phyloP scores from a whole-genome alignment of 192 early-diverging fungal species.

The Linnemannia hyalina region DNA sequence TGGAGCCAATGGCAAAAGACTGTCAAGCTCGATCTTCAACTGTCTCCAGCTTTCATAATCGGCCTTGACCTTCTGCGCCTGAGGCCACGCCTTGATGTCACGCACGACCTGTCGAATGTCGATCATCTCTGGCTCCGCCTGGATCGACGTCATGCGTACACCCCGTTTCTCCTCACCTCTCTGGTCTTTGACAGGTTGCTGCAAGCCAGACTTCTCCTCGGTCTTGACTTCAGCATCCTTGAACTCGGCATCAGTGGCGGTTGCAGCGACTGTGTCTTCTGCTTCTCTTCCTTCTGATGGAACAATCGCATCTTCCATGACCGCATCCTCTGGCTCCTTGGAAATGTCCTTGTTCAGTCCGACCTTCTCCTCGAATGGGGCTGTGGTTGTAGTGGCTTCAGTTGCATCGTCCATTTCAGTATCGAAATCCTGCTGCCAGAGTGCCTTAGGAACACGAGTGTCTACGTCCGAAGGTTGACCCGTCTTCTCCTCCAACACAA shows the following conservation, averaged over 20 bases:
- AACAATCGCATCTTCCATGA: neutral
- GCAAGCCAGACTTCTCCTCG: conserved; percentile 3
- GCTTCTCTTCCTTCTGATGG: neutral
- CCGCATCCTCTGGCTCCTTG: neutral
- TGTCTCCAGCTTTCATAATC: conserved; percentile 40
- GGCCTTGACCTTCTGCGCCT: conserved; percentile 8
- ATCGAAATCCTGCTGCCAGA: conserved; percentile 40
- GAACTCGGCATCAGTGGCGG: neutral
- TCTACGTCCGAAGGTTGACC: conserved; percentile 22
- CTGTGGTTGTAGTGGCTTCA: neutral
- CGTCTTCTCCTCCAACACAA: conserved; percentile 39
- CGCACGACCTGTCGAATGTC: conserved; percentile 38
- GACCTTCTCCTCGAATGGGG: neutral
- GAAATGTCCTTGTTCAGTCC: neutral
- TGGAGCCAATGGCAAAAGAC: conserved; percentile 17
- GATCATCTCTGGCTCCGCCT: conserved; percentile 11
- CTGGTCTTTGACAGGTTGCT: neutral
- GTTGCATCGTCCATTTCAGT: neutral
- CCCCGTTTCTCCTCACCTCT: neutral
- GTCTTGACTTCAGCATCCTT: neutral
- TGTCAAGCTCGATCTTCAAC: conserved; percentile 47
- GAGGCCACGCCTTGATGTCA: conserved; percentile 42
- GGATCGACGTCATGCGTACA: no score
- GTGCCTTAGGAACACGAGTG: conserved; percentile 29
- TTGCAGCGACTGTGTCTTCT: neutral